Percentiles rank a stretch among this genome's conserved stretches.
These are phyloP conservation scores for Porphyrellus cyaneotinctus DNA, from an alignment of 768 basidiomycete species.

Conservation along the genomic window DNA sequence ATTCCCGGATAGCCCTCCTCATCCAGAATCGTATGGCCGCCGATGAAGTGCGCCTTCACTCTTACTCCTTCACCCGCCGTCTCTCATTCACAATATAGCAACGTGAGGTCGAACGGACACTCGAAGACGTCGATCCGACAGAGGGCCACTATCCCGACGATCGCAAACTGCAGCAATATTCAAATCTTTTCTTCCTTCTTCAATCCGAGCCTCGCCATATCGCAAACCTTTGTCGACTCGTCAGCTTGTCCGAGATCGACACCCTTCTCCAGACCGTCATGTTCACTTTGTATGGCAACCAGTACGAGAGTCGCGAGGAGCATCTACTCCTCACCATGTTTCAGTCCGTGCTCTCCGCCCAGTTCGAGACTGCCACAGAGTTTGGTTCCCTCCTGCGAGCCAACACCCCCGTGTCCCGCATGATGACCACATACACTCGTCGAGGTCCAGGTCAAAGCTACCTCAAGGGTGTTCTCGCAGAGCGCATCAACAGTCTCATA, in stretches of 20 bases:
- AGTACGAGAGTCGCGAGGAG: slow-evolving; percentile 97
- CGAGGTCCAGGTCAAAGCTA: slow-evolving; percentile 98
- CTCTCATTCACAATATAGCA: slow-evolving; percentile 48
- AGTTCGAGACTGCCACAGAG: slow-evolving; percentile 98
- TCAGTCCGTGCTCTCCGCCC: slow-evolving; percentile 95
- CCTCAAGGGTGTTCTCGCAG: slow-evolving; percentile 94
- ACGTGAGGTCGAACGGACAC: slow-evolving; percentile 90
- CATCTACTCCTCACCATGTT: slow-evolving; percentile 99
- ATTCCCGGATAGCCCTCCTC: slow-evolving; percentile 92
- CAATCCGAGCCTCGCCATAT: slow-evolving; percentile 98
- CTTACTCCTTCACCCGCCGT: background rate
- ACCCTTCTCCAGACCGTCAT: slow-evolving; percentile 99
- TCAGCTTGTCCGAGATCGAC: slow-evolving; percentile 95
- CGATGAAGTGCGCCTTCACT: slow-evolving; percentile 65
- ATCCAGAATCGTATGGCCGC: slow-evolving; percentile 98
- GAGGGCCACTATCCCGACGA: slow-evolving; percentile 94
- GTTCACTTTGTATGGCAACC: slow-evolving; percentile 99
- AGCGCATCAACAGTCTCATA: slow-evolving; percentile 96
- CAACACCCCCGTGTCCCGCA: slow-evolving; percentile 97
- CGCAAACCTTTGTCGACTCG: slow-evolving; percentile 92
- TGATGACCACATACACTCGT: slow-evolving; percentile 99
- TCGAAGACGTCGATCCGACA: slow-evolving; percentile 92
- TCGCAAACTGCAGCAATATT: slow-evolving; percentile 91
- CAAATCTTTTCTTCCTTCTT: slow-evolving; percentile 97
- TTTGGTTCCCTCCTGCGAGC: slow-evolving; percentile 98